Conservation (phyloP, 176 grass and related monocot genomes). For the Avena sativa region DNA sequence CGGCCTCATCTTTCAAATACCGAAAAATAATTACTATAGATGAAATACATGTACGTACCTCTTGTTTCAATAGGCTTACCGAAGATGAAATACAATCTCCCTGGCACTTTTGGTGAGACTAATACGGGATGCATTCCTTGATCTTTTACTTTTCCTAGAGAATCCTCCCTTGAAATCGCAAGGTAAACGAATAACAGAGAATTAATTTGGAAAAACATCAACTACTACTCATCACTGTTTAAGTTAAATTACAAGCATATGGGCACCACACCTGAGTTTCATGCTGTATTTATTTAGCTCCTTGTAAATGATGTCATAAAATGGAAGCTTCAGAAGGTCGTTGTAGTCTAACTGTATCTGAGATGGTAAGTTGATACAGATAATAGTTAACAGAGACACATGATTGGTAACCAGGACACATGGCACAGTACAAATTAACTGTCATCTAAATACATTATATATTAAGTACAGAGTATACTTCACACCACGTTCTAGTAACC, state of each 20-base stretch:
- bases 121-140: slow-evolving; percentile 61
- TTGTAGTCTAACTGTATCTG: slow-evolving; percentile 83
- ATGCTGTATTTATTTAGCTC: slow-evolving; percentile 54
- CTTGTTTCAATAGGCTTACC: slow-evolving; percentile 82
- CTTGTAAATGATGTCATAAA: slow-evolving; percentile 70
- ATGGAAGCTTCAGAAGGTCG: slow-evolving; percentile 78
- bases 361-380: slow-evolving; percentile 1
- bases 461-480: neutral
- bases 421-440: too few relatives aligned
- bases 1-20: too few relatives aligned
- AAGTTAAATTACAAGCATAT: neutral
- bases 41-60: slow-evolving; percentile 42
- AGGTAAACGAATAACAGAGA: neutral
- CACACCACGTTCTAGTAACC: neutral
- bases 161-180: slow-evolving; percentile 48
- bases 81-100: slow-evolving; percentile 44
- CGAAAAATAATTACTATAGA: neutral
- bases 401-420: neutral
- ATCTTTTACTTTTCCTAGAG: slow-evolving; percentile 56
- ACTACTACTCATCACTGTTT: neutral
- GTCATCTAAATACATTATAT: too few relatives aligned
- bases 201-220: neutral
- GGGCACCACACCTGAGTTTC: slow-evolving; percentile 55
- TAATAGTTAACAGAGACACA: neutral
- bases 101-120: slow-evolving; percentile 55